phyloP scores from a whole-genome alignment of 2,329 filamentous ascomycete genomes.

The Orbilia blumenaviensis region DNA sequence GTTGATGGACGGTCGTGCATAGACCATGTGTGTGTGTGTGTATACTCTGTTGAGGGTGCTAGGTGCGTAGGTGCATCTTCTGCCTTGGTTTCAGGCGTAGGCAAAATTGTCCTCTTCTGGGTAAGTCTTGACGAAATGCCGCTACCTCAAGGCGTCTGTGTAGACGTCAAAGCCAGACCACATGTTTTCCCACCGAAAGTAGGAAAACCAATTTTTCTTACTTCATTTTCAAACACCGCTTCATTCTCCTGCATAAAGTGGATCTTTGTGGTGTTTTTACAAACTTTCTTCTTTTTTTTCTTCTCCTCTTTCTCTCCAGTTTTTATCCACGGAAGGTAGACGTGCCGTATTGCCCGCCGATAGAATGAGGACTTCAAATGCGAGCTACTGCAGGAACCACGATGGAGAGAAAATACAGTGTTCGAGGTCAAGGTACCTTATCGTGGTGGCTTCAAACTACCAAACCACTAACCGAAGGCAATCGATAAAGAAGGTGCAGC shows the following conservation, averaged over 20 bases:
- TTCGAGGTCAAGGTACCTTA: slow-evolving; percentile 31
- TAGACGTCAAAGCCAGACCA: slow-evolving; percentile 48
- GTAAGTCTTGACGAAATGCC: slow-evolving; percentile 52
- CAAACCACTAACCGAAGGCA: slow-evolving; percentile 39
- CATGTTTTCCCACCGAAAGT: slow-evolving; percentile 23
- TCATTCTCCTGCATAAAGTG: slow-evolving; percentile 51
- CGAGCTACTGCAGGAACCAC: slow-evolving; percentile 49
- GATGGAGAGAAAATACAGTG: slow-evolving; percentile 22
- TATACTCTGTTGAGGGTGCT: slow-evolving; percentile 1
- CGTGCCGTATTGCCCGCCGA: slow-evolving; percentile 1
- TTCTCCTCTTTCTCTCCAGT: neutral
- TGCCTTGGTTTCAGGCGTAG: slow-evolving; percentile 50
- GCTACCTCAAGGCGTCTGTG: slow-evolving; percentile 48
- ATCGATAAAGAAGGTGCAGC: slow-evolving; percentile 46
- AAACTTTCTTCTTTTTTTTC: slow-evolving; percentile 8
- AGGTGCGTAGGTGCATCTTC: slow-evolving; percentile 37
- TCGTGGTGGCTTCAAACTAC: slow-evolving; percentile 37
- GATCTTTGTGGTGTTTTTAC: too few species aligned
- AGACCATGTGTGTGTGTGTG: slow-evolving; percentile 27
- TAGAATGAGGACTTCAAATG: slow-evolving; percentile 19
- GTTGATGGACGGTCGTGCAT: slow-evolving; percentile 39
- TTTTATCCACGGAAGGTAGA: slow-evolving; percentile 26
- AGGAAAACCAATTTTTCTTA: neutral
- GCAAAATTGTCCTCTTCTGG: slow-evolving; percentile 36
- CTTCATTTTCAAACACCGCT: slow-evolving; percentile 36